These are phyloP conservation scores for Pleomassaria siparia DNA, from an alignment of 2,329 filamentous ascomycete genomes.

Conservation along the genomic window DNA sequence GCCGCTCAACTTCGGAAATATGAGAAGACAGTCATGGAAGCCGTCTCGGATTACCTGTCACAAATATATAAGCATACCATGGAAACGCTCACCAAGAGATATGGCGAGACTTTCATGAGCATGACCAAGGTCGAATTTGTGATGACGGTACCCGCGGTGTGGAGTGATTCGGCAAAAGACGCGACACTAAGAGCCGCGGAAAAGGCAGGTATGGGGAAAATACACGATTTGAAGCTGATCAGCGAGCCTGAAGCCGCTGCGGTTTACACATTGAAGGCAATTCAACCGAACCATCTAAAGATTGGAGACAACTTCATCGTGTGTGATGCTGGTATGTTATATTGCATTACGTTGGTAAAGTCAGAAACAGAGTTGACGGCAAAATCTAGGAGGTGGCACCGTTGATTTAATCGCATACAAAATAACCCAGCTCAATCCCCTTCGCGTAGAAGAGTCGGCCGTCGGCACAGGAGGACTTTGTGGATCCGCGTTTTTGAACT, in stretches of 20 bases:
- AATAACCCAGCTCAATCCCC: slow-evolving; percentile 70
- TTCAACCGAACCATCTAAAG: slow-evolving; percentile 72
- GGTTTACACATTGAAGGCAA: slow-evolving; percentile 77
- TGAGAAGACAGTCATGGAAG: slow-evolving; percentile 76
- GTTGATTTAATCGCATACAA: slow-evolving; percentile 82
- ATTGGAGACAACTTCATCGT: slow-evolving; percentile 64
- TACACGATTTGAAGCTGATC: slow-evolving; percentile 73
- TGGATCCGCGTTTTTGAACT: slow-evolving; percentile 78
- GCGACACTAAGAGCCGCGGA: slow-evolving; percentile 77
- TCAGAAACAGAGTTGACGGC: slow-evolving; percentile 4
- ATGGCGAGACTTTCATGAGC: slow-evolving; percentile 77
- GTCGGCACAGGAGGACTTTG: slow-evolving; percentile 78
- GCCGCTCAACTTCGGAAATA: slow-evolving; percentile 73
- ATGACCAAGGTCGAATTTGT: slow-evolving; percentile 77
- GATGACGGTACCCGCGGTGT: slow-evolving; percentile 74
- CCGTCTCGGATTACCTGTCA: slow-evolving; percentile 76
- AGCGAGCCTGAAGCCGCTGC: slow-evolving; percentile 78
- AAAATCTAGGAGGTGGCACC: slow-evolving; percentile 52
- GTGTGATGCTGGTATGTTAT: slow-evolving; percentile 52
- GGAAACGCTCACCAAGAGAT: slow-evolving; percentile 72
- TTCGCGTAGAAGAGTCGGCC: slow-evolving; percentile 75
- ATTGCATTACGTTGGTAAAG: neutral
- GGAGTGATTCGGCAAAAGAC: slow-evolving; percentile 84
- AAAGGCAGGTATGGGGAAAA: slow-evolving; percentile 73
- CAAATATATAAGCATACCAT: slow-evolving; percentile 77